Percentiles rank a stretch among this genome's conserved stretches.
These are phyloP conservation scores for Exophiala sideris DNA, from an alignment of 2,329 filamentous ascomycete species.

Conservation along the genomic window DNA sequence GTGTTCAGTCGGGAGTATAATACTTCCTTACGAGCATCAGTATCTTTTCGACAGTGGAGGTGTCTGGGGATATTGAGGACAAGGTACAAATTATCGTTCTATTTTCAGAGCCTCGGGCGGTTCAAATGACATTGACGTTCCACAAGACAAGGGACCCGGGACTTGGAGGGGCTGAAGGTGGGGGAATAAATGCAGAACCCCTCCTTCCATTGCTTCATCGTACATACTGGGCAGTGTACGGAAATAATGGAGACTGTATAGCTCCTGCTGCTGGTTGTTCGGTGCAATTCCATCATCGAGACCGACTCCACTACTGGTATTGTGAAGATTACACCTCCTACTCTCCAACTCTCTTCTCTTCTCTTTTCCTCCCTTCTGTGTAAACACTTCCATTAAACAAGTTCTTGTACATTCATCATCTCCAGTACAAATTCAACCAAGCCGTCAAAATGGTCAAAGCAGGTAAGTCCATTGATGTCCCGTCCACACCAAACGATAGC, in stretches of 20 bases:
- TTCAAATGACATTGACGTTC: background rate
- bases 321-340: slow-evolving; percentile 18
- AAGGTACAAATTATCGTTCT: background rate
- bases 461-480: slow-evolving; percentile 56
- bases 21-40: too few relatives aligned
- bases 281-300: slow-evolving; percentile 5
- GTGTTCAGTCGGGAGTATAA: too few relatives aligned
- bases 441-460: slow-evolving; percentile 96
- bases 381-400: background rate
- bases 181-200: background rate
- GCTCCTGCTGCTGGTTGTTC: background rate
- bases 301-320: slow-evolving; percentile 3
- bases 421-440: slow-evolving; percentile 14
- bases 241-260: background rate
- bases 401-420: background rate
- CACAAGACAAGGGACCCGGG: background rate
- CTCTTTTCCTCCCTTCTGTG: background rate
- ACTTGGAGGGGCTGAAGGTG: background rate
- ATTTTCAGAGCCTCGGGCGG: background rate
- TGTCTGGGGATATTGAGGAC: background rate
- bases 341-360: background rate
- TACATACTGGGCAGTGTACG: background rate
- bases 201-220: background rate
- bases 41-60: too few relatives aligned
- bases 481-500: too few relatives aligned